phyloP scores from a whole-genome alignment of 768 basidiomycete species.

The Tylopilus rubrobrunneus region DNA sequence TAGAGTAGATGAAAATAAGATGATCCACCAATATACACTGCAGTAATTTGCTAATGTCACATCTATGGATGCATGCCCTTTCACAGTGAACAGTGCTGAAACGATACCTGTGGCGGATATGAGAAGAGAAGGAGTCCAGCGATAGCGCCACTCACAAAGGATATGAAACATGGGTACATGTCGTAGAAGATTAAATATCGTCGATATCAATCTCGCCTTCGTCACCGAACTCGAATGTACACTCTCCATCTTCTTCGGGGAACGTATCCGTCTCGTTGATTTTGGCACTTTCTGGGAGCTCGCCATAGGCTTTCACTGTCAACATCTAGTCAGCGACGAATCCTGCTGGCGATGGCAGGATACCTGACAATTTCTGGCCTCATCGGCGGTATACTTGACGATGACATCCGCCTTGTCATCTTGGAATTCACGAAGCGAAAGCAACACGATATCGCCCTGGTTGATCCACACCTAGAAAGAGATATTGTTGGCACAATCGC shows the following conservation, averaged over 20 bases:
- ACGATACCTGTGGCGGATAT: constrained; percentile 9
- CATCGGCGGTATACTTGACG: constrained; percentile 97
- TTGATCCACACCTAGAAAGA: constrained; percentile 91
- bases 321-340: constrained; percentile 8
- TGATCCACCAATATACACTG: constrained; percentile 16
- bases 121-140: neutral
- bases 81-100: constrained; percentile 6
- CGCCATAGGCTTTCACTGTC: constrained; percentile 94
- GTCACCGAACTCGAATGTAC: constrained; percentile 87
- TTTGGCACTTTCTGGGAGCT: constrained; percentile 93
- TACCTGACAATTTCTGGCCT: constrained; percentile 71
- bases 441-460: constrained; percentile 92
- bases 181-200: constrained; percentile 57
- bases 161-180: constrained; percentile 6
- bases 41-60: constrained; percentile 15
- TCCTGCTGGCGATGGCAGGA: neutral
- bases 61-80: constrained; percentile 24
- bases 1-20: constrained; percentile 2
- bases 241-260: constrained; percentile 87
- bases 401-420: constrained; percentile 99
- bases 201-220: constrained; percentile 88
- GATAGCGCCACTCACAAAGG: constrained; percentile 13
- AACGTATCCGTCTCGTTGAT: constrained; percentile 96
- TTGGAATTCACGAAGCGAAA: constrained; percentile 97
- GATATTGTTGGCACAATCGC: constrained; percentile 3